These are phyloP conservation scores for Flaveria trinervia DNA, from an alignment of 129 eudicot genomes.

Conservation along the genomic window DNA sequence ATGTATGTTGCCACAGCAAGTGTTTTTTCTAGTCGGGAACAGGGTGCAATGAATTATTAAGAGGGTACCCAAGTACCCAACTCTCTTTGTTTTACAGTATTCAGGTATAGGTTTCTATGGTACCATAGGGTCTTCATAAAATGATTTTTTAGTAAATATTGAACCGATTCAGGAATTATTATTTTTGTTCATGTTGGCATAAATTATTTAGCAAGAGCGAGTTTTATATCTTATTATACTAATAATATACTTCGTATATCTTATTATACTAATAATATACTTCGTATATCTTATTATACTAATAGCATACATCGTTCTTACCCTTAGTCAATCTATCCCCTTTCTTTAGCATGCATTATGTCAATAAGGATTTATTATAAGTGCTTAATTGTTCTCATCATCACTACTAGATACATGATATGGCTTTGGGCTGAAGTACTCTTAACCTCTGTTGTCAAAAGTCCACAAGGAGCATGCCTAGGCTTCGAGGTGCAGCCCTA, in stretches of 20 bases:
- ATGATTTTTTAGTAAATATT: neutral
- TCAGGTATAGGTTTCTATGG: neutral
- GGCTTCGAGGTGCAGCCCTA: too few species aligned
- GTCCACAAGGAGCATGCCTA: too few species aligned
- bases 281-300: too few species aligned
- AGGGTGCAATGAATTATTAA: neutral
- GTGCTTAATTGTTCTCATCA: neutral
- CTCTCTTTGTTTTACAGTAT: neutral
- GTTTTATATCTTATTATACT: slow-evolving; percentile 4
- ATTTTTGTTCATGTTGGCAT: neutral
- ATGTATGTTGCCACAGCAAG: neutral
- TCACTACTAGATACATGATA: neutral
- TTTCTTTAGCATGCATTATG: slow-evolving; percentile 2
- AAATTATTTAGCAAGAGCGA: neutral
- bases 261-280: too few species aligned
- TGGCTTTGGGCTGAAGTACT: neutral
- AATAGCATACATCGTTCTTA: neutral
- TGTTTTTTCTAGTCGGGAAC: neutral
- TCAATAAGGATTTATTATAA: neutral
- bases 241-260: too few species aligned
- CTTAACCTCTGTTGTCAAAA: neutral
- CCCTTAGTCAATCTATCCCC: neutral
- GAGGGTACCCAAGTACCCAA: neutral
- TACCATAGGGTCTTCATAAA: neutral
- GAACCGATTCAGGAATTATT: neutral